Evolutionary conservation across 768 basidiomycete genomes (phyloP), one percentile per base, ranked within the genome.

Genomic region (Collybiopsis confluens): DNA sequence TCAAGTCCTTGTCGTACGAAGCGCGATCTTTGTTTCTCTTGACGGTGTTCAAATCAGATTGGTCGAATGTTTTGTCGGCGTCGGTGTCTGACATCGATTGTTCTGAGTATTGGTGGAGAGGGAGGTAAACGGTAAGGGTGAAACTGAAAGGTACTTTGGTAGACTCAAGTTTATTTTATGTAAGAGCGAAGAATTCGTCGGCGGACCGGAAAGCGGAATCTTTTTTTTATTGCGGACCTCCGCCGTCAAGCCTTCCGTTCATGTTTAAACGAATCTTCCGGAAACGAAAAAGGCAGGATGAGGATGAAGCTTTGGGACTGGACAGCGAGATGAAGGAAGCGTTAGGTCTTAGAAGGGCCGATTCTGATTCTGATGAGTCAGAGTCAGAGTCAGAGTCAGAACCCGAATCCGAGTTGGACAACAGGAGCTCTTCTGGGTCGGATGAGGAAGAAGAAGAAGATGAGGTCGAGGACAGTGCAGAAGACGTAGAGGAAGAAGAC

Each of bases 191-290:
- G 21, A 8, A 41, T 41, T n/a, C 8, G 38, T n/a, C 9, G 38
- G 38, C 16, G 16, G 8, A 3, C n/a, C n/a, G n/a, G n/a, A 5
- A 41, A 41, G 38, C n/a, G 9, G 10, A 41, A n/a, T 16, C 21
- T 9, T 16, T 41, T 10, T 16, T 41, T 16, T 41, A 16, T 11
- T 41, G n/a, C 16, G 3, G 21, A 21, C 8, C n/a, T 41, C n/a
- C n/a, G 21, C n/a, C n/a, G 38, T 16, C 21, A 10, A 35, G 30
- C 11, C 35, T 46, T 20, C 30, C 26, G 30, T 18, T 13, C 4
- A 80, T 80, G 79, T 80, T 79, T 68, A 81, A 81, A 59, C 75
- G 79, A 54, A 69, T 78, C 4, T 71, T 71, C 38, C 77, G 72
- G 59, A 71, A 76, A 45, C 70, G 65, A 35, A 70, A 68, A 54